These are phyloP conservation scores for Fulvia fulva DNA, from an alignment of 2,329 filamentous ascomycete species.

Conservation along the genomic window DNA sequence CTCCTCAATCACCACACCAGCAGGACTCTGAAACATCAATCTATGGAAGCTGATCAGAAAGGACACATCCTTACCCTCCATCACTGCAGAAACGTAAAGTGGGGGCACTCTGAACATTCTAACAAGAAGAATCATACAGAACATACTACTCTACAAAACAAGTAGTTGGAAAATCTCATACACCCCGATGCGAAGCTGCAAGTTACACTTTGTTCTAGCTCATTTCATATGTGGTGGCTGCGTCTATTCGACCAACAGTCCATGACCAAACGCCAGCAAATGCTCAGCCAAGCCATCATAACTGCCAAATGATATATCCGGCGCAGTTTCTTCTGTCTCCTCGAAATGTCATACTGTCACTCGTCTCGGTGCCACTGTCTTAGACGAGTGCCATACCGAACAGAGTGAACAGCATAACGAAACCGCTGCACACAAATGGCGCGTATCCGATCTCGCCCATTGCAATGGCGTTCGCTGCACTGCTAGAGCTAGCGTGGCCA, in stretches of 20 bases:
- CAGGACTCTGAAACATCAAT: no score
- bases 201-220: background rate
- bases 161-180: no score
- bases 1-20: no score
- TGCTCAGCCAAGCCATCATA: background rate
- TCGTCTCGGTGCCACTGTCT: background rate
- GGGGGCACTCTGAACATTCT: no score
- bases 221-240: background rate
- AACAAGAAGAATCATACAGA: background rate
- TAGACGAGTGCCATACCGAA: conserved; percentile 30
- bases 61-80: no score
- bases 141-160: background rate
- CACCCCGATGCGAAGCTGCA: background rate
- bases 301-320: background rate
- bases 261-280: background rate
- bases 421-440: conserved; percentile 49
- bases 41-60: conserved; percentile 24
- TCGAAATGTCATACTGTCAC: background rate
- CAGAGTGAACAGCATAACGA: conserved; percentile 51
- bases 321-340: background rate
- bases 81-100: no score
- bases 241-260: background rate
- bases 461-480: conserved; percentile 43
- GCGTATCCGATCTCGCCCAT: conserved; percentile 46
- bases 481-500: conserved; percentile 27